Base-by-base conservation (phyloP, 1,139 yeast genomes). In the Petasospora fabianii region DNA sequence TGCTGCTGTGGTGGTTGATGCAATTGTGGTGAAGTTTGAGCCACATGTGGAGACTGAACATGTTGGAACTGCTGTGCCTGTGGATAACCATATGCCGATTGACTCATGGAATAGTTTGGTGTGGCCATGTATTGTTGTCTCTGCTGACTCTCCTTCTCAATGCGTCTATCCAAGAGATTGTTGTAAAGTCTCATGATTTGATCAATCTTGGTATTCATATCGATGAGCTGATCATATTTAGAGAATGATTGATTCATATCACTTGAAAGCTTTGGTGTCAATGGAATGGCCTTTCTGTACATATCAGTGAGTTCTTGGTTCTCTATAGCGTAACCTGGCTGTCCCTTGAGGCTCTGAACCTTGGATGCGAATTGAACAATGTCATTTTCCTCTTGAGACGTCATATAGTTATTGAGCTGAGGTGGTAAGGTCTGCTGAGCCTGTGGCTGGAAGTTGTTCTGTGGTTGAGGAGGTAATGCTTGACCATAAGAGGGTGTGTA, bases 181-280 rank as follows among this genome's bases (percentile, higher is more conserved):
- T 92, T 96, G 56, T 92, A 92, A 34, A 84, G 70, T 46, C 84
- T 71, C 53, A 83, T 76, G 24, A 88, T 84, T 3, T 94, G 83
- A 36, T 85, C 80, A 39, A 92, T 73, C 56, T 92, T 87, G 34
- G 85, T 79, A 60, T 86, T 88, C 74, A 87, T 70, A 43, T 85
- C 92, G 48, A 85, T 76, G 44, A 84, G 74, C 18, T 66, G 62
- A 42, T 86, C 95, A 52, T 88, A 79, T 54, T 79, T 82, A 36
- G 75, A 74, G 26, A 79, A 73, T 1, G 90, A 69, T 13, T 73
- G 74, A 29, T 81, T 73, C 35, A 88, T 64, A 12, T 86, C 75
- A 26, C 73, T 69, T 41, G 84, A 83, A 28, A 90, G 65, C 52
- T 84, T 86, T 2, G 97, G 95, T 46, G 85, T 81, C 40, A 86